A percentile compares a stretch with the other conserved stretches of the same genome.
Conservation (phyloP, 2,329 filamentous ascomycete genomes). For the Cordyceps cateniannulata region DNA sequence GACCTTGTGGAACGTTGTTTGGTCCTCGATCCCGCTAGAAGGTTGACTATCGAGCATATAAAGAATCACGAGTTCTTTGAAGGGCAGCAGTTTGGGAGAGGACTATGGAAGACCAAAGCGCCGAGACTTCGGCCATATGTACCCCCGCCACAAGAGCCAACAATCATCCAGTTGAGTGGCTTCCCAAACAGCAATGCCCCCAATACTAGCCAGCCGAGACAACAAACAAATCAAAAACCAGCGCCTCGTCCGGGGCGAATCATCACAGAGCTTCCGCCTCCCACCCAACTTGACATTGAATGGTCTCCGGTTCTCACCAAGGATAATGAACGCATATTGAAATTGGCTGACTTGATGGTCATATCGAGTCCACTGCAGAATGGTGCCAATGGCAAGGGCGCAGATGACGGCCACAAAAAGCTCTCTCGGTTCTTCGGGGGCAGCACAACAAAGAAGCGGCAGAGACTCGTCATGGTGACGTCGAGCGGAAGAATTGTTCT, state of each 20-base stretch:
- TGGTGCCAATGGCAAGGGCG: slow-evolving; percentile 64
- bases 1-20: slow-evolving; percentile 87
- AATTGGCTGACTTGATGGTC: slow-evolving; percentile 85
- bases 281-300: slow-evolving; percentile 93
- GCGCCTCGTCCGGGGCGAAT: slow-evolving; percentile 63
- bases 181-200: slow-evolving; percentile 24
- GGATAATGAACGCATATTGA: slow-evolving; percentile 88
- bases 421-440: slow-evolving; percentile 91
- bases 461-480: slow-evolving; percentile 90
- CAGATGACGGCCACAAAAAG: slow-evolving; percentile 74
- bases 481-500: slow-evolving; percentile 85
- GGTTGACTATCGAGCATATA: slow-evolving; percentile 90
- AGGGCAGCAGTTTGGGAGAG: slow-evolving; percentile 75
- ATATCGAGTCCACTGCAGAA: slow-evolving; percentile 71
- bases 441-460: slow-evolving; percentile 84
- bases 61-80: slow-evolving; percentile 96
- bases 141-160: slow-evolving; percentile 67
- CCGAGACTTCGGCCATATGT: slow-evolving; percentile 80
- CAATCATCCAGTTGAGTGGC: slow-evolving; percentile 67
- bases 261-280: slow-evolving; percentile 93
- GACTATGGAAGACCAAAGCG: slow-evolving; percentile 83
- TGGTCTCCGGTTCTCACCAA: slow-evolving; percentile 94
- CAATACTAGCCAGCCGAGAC: slow-evolving; percentile 28
- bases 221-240: slow-evolving; percentile 35
- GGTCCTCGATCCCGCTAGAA: slow-evolving; percentile 77